Evolutionary conservation across 768 basidiomycete genomes (phyloP).

Genomic region (Amanita pallidorosea): DNA sequence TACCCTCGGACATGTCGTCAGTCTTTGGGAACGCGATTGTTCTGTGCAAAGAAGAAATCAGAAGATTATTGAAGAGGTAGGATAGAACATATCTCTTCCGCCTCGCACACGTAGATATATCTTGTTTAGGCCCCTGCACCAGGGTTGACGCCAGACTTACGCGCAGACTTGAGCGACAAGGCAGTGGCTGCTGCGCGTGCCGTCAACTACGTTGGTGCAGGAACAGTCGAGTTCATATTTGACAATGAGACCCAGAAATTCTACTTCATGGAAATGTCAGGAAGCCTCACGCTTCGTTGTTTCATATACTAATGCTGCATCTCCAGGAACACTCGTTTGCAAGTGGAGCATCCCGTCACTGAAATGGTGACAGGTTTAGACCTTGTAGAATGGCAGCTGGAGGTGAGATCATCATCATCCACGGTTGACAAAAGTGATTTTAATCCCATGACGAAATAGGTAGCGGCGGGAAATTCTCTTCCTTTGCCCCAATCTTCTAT

Average conservation of each 20-base stretch:
- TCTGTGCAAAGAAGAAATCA: constrained; percentile 89
- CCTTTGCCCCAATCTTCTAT: constrained; percentile 70
- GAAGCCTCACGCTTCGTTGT: background rate
- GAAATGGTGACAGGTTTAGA: constrained; percentile 94
- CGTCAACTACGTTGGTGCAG: constrained; percentile 85
- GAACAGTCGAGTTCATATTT: constrained; percentile 95
- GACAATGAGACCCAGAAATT: constrained; percentile 83
- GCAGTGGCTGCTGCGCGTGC: constrained; percentile 90
- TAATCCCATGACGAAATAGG: constrained; percentile 25
- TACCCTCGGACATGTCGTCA: constrained; percentile 66
- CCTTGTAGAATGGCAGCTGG: constrained; percentile 92
- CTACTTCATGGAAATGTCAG: constrained; percentile 94
- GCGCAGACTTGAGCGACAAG: constrained; percentile 74
- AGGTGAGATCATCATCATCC: constrained; percentile 28
- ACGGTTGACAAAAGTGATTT: background rate
- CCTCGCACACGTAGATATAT: background rate
- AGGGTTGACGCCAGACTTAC: constrained; percentile 66
- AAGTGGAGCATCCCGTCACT: constrained; percentile 89
- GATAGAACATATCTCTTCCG: background rate
- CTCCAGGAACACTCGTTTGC: constrained; percentile 70
- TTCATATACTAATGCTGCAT: constrained; percentile 1
- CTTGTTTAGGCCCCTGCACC: constrained; percentile 73
- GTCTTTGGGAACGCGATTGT: constrained; percentile 93
- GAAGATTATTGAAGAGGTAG: constrained; percentile 91
- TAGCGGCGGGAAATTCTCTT: constrained; percentile 82